A percentile compares a stretch with the other conserved stretches of the same genome.
Conservation (phyloP, 78 protist genomes). For the Dictyostelium brefeldianum region DNA sequence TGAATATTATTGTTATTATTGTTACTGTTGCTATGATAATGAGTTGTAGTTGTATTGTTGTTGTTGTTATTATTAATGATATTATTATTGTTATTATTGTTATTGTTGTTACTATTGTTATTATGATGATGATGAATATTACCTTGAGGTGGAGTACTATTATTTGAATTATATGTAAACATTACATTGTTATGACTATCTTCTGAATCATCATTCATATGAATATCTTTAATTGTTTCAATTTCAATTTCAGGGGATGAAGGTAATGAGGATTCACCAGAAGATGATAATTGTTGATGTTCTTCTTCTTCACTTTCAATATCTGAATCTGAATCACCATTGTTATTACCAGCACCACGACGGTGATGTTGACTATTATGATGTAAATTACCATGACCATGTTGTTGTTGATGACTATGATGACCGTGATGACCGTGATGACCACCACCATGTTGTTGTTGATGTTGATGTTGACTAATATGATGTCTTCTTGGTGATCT, state of each 20-base stretch:
- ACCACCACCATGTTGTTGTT: not conserved
- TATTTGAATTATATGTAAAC: constrained; percentile 4
- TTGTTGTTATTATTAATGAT: not conserved
- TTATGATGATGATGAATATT: not conserved
- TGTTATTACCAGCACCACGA: not conserved
- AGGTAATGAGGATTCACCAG: not conserved
- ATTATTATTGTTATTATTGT: no score
- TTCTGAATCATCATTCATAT: constrained; percentile 16
- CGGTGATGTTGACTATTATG: not conserved
- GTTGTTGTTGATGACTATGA: not conserved
- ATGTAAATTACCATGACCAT: not conserved
- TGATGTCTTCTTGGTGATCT: not conserved
- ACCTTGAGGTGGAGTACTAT: not conserved
- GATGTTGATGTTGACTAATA: not conserved
- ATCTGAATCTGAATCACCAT: not conserved
- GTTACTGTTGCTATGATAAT: not conserved
- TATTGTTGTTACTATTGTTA: no score
- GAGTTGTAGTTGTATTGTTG: not conserved
- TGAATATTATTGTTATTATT: not conserved
- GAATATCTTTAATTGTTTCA: not conserved
- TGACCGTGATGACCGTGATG: not conserved
- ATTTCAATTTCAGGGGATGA: constrained; percentile 29
- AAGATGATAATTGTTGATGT: not conserved
- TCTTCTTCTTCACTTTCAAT: not conserved
- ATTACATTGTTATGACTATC: not conserved